phyloP scores from a whole-genome alignment of 2,329 filamentous ascomycete genomes.

The Stenocarpella maydis region DNA sequence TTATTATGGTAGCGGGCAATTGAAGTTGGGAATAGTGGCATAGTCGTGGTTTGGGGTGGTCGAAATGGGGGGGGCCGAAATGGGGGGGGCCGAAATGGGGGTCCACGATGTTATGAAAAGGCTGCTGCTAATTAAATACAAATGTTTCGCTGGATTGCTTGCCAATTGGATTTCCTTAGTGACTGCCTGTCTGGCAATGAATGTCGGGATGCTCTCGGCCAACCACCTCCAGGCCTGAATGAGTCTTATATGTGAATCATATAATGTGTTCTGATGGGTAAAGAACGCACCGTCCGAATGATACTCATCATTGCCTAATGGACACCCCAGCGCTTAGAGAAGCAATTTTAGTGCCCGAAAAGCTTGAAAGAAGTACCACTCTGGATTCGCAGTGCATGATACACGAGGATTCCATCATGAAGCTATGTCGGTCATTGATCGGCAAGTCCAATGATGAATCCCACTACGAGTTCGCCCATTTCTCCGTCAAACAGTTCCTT shows the following conservation, averaged over 20 bases:
- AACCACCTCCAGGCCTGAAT: background rate
- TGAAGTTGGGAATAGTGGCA: no score
- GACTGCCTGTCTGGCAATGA: constrained; percentile 1
- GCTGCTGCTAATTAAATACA: no score
- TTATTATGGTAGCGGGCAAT: no score
- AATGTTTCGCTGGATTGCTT: constrained; percentile 28
- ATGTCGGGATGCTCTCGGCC: background rate
- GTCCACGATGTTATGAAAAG: no score
- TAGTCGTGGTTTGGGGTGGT: no score
- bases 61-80: no score
- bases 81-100: no score
- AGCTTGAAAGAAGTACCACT: background rate
- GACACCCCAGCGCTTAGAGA: background rate
- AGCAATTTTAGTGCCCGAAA: background rate
- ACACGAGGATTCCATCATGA: no score
- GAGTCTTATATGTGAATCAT: constrained; percentile 2
- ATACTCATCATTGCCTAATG: background rate
- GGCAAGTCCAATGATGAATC: background rate
- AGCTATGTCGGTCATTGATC: background rate
- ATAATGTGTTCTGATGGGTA: background rate
- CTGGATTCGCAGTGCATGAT: background rate
- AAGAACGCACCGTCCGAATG: background rate
- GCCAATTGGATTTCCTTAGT: background rate
- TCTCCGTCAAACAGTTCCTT: background rate
- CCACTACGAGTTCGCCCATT: constrained; percentile 8